These are phyloP conservation scores for Calonectria pteridis DNA, from an alignment of 2,329 filamentous ascomycete genomes.

Conservation along the genomic window DNA sequence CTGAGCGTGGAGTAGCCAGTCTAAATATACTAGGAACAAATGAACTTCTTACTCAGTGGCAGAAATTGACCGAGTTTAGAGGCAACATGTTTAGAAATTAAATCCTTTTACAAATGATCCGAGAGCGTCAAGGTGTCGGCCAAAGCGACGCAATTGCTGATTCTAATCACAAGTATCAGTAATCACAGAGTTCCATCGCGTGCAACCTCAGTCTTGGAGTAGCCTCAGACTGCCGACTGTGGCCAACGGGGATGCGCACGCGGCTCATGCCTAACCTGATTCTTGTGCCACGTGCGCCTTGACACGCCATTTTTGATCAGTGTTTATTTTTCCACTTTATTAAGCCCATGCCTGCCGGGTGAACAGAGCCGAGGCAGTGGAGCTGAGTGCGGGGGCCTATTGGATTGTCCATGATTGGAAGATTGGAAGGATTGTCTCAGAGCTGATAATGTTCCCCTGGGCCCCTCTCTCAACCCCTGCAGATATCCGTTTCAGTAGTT, in stretches of 20 bases:
- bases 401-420: neutral
- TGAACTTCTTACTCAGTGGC: neutral
- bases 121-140: neutral
- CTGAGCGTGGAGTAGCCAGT: neutral
- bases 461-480: neutral
- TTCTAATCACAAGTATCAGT: neutral
- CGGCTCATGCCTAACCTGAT: neutral
- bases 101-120: neutral
- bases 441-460: neutral
- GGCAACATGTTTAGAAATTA: neutral
- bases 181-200: neutral
- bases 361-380: neutral
- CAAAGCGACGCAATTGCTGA: neutral
- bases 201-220: neutral
- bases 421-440: neutral
- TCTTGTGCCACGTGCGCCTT: neutral
- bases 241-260: neutral
- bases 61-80: neutral
- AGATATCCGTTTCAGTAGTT: neutral
- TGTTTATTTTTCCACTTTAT: neutral
- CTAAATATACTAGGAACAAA: neutral
- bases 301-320: too few relatives aligned
- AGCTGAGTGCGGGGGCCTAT: neutral
- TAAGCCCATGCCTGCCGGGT: neutral
- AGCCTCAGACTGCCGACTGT: neutral